Evolutionary conservation across 176 grass and related monocot genomes (phyloP).

Genomic region (Echinochloa phyllopogon): DNA sequence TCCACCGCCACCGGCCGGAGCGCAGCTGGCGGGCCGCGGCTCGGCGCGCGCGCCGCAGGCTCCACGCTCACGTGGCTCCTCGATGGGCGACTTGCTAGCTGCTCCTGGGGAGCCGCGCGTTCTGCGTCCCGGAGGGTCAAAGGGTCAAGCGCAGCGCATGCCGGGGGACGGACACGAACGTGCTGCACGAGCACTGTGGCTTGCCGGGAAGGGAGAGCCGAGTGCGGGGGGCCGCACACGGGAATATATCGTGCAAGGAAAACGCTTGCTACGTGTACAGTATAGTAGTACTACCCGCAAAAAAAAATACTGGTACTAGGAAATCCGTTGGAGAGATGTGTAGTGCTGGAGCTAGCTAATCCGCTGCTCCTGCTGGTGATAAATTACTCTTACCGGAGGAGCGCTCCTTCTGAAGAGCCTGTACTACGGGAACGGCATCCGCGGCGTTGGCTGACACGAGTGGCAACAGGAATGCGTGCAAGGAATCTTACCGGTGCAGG

Average conservation of each 20-base stretch:
- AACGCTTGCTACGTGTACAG: not conserved
- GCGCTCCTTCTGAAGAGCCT: no score
- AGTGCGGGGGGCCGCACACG: not conserved
- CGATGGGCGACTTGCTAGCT: not conserved
- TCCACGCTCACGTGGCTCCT: slow-evolving; percentile 33
- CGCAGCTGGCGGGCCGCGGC: not conserved
- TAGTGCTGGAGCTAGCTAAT: no score
- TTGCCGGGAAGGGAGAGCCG: not conserved
- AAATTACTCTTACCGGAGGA: slow-evolving; percentile 1
- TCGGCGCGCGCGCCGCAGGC: slow-evolving; percentile 21
- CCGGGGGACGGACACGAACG: not conserved
- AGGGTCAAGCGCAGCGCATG: slow-evolving; percentile 3
- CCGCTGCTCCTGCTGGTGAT: no score
- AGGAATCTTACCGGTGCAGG: not conserved
- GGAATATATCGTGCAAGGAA: slow-evolving; percentile 9
- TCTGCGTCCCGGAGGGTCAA: slow-evolving; percentile 6
- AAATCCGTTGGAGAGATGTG: not conserved
- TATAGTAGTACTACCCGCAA: no score
- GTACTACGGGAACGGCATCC: no score
- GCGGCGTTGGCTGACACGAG: not conserved
- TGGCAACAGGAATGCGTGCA: slow-evolving; percentile 13
- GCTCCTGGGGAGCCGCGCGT: not conserved
- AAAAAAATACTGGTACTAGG: not conserved
- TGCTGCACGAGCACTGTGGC: slow-evolving; percentile 26
- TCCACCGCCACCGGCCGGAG: not conserved